Conservation (phyloP, 2,329 filamentous ascomycete species). For the Parastagonospora avenae region DNA sequence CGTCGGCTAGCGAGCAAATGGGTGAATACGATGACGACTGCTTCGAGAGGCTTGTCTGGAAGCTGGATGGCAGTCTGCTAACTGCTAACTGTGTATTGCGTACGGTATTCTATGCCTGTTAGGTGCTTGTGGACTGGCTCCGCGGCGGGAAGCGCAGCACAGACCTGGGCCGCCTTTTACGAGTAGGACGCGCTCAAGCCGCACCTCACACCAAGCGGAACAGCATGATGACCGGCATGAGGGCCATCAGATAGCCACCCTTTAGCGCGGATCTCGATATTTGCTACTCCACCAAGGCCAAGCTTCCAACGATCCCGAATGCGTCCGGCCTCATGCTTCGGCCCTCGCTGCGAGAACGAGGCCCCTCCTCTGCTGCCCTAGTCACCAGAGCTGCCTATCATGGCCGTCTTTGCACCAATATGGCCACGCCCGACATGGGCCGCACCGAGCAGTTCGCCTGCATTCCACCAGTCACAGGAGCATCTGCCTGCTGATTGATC, state of each 20-base stretch:
- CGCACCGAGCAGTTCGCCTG: constrained; percentile 17
- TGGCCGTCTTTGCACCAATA: constrained; percentile 24
- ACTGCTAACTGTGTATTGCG: not conserved
- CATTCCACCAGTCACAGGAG: constrained; percentile 29
- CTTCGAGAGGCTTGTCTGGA: not conserved
- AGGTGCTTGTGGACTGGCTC: not conserved
- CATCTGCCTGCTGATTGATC: constrained; percentile 38
- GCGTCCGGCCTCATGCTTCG: constrained; percentile 10
- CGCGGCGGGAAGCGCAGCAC: constrained; percentile 4
- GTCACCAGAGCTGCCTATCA: constrained; percentile 29
- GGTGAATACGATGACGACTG: constrained; percentile 15
- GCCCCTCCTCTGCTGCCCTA: not conserved
- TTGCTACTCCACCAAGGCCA: constrained; percentile 20
- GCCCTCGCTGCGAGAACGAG: constrained; percentile 1
- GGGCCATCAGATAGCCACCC: constrained; percentile 29
- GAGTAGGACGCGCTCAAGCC: not conserved
- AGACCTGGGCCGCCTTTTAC: not conserved
- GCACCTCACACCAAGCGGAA: not conserved
- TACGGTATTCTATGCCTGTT: not conserved
- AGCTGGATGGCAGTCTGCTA: not conserved
- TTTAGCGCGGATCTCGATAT: constrained; percentile 29
- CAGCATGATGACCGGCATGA: constrained; percentile 3
- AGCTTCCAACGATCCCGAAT: constrained; percentile 13
- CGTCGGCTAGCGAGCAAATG: constrained; percentile 24
- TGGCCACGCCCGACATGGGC: constrained; percentile 20